Evolutionary conservation across 257 asterid genomes (phyloP), one percentile per base, ranked within the genome.

Genomic region (Plantago ovata): DNA sequence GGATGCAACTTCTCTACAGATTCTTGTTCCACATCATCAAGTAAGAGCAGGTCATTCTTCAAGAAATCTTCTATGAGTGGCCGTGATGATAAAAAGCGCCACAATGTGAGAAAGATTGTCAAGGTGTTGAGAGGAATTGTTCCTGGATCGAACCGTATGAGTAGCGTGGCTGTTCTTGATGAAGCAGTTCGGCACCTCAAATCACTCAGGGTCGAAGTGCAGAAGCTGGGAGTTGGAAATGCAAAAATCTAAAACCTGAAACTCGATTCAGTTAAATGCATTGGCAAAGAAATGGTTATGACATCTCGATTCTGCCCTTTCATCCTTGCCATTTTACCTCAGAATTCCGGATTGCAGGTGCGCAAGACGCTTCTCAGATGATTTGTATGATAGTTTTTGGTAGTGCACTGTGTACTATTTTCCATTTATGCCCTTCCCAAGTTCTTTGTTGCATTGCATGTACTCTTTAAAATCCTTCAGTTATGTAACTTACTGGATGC

Each of bases 181-280:
- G 96, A 85, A 72, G 87, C 94, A 54, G 95, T 88, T 43, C 74
- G 83, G 50, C 83, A 85, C 71, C 91, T 88, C 13, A 85, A 88
- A 76, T 81, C 86, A 20, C 91, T 83, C 24, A 77, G 82, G 76
- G 81, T 81, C 13, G 91, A 88, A 75, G 84, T 76, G 63, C 77
- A 88, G 82, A 79, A 85, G 76, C 67, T 77, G 52, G 93, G 87
- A 78, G 69, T 67, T 4, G 75, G 71, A 19, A 72, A 74, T 41
- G 47, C 53, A 72, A 56, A 45, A 32, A 58, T 16, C 53, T 36
- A 22, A 19, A 24, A 9, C 12, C 51, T 7, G 14, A 6, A 15
- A 38, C 14, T 11, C 9, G 21, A 54, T 33, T 47, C 53, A n/a
- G 2, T 28, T 1, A 28, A n/a, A n/a, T n/a, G n/a, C n/a, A n/a